Evolutionary conservation across 1,284 basidiomycete genomes (phyloP), one percentile per base, ranked within the genome.

Genomic region (Peniophora sp.): DNA sequence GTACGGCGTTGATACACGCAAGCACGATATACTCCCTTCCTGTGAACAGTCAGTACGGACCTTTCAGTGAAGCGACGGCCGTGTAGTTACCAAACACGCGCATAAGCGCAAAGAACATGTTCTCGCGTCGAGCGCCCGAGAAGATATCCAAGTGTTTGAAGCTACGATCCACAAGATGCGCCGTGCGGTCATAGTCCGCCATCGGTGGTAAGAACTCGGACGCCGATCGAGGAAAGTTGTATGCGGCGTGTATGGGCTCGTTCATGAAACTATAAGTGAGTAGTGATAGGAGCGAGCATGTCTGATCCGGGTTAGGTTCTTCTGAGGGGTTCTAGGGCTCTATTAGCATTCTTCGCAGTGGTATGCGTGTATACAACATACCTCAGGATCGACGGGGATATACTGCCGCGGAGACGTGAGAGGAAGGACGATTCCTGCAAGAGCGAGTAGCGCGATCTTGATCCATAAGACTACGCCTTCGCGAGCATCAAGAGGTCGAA

Each of bases 251-350:
- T 39, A 71, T 59, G 27, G 63, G 52, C 11, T 60, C 55, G 47
- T 69, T 64, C n/a, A 87, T 65, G 68, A 80, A 89, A 24, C 71
- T 68, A 64, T 77, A 89, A 36, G 78, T 70, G 14, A 74, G 43
- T 55, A 81, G 67, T 2, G 77, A 82, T n/a, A 83, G 57, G 45
- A 78, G 66, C 0, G 83, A 79, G 0, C 82, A 76, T 0, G 79
- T 84, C 60, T 88, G 85, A 58, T 88, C 84, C 2, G 81, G 79
- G 63, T 79, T 82, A 8, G 75, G 72, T n/a, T 52, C 55, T 6
- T 22, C 59, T 54, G 65, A 62, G 2, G 73, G 73, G 45, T 74
- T 63, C 75, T 67, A 23, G 5, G 35, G 19, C 17, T 14, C 14
- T 9, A 20, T 20, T 9, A 43, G 45, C 3, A 19, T 44, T 14